Conservation (phyloP, 192 early-diverging fungal genomes). For the Radiomyces spectabilis region DNA sequence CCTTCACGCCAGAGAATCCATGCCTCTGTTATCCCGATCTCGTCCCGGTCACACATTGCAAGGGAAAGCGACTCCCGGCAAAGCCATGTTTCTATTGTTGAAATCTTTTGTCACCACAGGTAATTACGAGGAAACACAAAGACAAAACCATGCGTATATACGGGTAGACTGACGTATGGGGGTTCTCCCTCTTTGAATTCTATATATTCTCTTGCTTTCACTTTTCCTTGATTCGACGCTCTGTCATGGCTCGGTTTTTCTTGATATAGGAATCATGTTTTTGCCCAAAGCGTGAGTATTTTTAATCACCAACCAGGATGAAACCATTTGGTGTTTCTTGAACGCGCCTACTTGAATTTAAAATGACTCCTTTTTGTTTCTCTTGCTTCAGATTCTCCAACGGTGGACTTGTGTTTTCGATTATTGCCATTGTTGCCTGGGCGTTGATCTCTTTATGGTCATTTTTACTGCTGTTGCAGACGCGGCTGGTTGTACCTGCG, state of each 20-base stretch:
- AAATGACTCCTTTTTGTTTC: neutral
- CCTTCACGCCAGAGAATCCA: slow-evolving; percentile 13
- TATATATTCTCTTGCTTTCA: no score
- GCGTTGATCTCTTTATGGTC: slow-evolving; percentile 56
- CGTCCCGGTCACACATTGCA: slow-evolving; percentile 20
- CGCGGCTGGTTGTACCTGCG: slow-evolving; percentile 52
- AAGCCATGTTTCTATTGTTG: slow-evolving; percentile 70
- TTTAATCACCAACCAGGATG: neutral
- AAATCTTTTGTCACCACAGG: slow-evolving; percentile 62
- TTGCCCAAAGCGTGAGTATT: slow-evolving; percentile 17
- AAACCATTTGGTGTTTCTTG: neutral
- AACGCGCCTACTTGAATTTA: neutral
- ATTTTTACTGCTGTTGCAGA: slow-evolving; percentile 62
- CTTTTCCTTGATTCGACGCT: no score
- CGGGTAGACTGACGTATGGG: no score
- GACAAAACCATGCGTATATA: neutral
- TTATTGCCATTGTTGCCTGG: slow-evolving; percentile 43
- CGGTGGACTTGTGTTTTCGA: slow-evolving; percentile 60
- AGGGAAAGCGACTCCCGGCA: slow-evolving; percentile 55
- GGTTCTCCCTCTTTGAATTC: no score
- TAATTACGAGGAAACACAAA: neutral
- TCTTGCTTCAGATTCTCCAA: slow-evolving; percentile 43
- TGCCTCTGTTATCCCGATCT: slow-evolving; percentile 17
- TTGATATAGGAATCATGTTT: slow-evolving; percentile 27
- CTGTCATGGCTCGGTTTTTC: neutral